A percentile compares a stretch with the other conserved stretches of the same genome.
These are phyloP conservation scores for Tubosaeta sp. DNA, from an alignment of 768 basidiomycete species.

Conservation along the genomic window DNA sequence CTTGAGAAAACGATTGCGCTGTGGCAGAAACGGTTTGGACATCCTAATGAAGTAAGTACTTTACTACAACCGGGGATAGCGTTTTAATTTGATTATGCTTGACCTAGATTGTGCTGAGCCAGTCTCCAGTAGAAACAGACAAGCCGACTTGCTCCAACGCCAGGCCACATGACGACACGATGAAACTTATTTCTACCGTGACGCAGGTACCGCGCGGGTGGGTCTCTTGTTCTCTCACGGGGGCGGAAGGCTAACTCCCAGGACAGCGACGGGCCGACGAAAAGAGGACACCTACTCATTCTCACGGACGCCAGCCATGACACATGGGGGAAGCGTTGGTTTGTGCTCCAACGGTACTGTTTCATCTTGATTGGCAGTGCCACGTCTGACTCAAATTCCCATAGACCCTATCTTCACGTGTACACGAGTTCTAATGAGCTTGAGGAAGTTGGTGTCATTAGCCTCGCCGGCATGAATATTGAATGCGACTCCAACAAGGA, in stretches of 20 bases:
- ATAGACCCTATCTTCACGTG: constrained; percentile 85
- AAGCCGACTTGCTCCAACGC: constrained; percentile 15
- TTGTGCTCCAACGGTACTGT: constrained; percentile 75
- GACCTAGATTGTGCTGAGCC: constrained; percentile 70
- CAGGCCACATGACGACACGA: constrained; percentile 41
- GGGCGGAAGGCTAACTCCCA: background rate
- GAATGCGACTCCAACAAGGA: constrained; percentile 87
- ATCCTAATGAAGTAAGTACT: constrained; percentile 62
- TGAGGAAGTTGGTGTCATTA: constrained; percentile 80
- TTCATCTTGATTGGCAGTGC: background rate
- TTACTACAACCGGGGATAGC: background rate
- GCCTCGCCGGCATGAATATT: constrained; percentile 78
- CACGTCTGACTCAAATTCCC: constrained; percentile 2
- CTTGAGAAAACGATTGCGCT: constrained; percentile 64
- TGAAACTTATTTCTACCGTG: constrained; percentile 70
- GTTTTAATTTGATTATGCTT: constrained; percentile 15
- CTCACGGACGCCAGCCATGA: constrained; percentile 78
- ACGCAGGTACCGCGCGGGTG: constrained; percentile 73
- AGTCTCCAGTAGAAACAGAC: constrained; percentile 61
- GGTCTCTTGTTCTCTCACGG: constrained; percentile 15
- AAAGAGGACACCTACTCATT: constrained; percentile 79
- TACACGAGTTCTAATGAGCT: constrained; percentile 82
- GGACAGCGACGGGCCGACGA: constrained; percentile 72
- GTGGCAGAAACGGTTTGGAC: constrained; percentile 84
- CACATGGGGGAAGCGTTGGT: constrained; percentile 81